Conservation (phyloP, 345 rosid species). For the Raphanus raphanistrum region DNA sequence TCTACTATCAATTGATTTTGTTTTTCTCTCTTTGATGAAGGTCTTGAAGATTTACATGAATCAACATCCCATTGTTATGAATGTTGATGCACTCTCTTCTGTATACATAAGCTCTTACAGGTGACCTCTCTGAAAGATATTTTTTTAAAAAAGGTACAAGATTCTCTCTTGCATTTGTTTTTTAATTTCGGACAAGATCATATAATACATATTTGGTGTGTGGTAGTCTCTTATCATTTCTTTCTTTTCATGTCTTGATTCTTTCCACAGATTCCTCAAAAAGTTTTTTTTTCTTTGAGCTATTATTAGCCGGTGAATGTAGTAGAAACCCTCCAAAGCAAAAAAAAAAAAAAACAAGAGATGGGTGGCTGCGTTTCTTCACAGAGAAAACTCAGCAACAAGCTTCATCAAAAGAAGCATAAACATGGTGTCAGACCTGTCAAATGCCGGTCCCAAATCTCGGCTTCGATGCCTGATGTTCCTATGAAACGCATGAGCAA, state of each 20-base stretch:
- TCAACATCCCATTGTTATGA: conserved; percentile 32
- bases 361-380: conserved; percentile 80
- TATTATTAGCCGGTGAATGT: conserved; percentile 22
- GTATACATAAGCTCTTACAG: conserved; percentile 15
- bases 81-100: conserved; percentile 25
- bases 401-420: conserved; percentile 33
- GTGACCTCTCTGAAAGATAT: conserved; percentile 18
- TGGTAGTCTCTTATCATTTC: conserved; percentile 4
- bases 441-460: conserved; percentile 51
- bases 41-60: conserved; percentile 36
- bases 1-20: not conserved
- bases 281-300: not conserved
- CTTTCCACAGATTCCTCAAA: conserved; percentile 5
- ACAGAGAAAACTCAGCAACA: conserved; percentile 23
- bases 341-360: conserved; percentile 3
- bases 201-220: not conserved
- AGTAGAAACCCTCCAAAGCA: not conserved
- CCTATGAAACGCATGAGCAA: conserved; percentile 47
- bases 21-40: not conserved
- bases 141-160: not conserved
- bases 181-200: conserved; percentile 8
- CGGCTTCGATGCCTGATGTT: conserved; percentile 43
- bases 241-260: conserved; percentile 2
- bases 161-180: not conserved
- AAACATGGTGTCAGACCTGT: conserved; percentile 26